Base-by-base conservation (phyloP, 371 early-diverging fungal genomes). In the Rhizopus stolonifer region DNA sequence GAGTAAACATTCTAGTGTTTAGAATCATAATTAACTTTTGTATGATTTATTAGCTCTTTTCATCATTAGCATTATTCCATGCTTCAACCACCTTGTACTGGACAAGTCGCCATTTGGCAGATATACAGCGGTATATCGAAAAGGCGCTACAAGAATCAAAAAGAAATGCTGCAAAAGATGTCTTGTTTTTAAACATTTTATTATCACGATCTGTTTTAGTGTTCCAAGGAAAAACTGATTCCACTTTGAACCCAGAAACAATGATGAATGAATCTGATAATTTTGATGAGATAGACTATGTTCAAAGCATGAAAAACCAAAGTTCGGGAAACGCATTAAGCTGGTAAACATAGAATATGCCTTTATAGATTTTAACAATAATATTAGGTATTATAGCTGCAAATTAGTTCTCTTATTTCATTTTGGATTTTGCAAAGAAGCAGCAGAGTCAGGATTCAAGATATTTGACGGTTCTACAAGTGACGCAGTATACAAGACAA, bases 361-460 rank as follows among this genome's bases (percentile, higher is more conserved):
- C 15, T 38, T 2, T 4, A 9, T 21, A 24, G 24, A 32, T 13
- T 19, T 18, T 17, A 24, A 15, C 13, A 2, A 2, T 31, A 29
- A 13, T 29, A 11, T 13, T 45, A 58, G 63, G 56, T 67, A 73
- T 40, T 69, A 67, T 34, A 60, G 70, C 21, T 61, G 70, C 42
- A 72, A 76, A 33, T 66, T 76, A 43, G 54, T 76, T 24, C 39
- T 69, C 2, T 42, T 76, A n/a, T 65, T 68, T n/a, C 77, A 72
- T 51, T 76, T 68, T 50, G 73, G 73, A 6, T 66, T 58, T 42
- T 56, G 49, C 18, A 44, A 63, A 22, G 73, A 65, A 46, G 77
- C 77, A 14, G 64, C 65, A 10, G 60, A 61, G 17, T 32, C 68
- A 14, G 77, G 77, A 22, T 67, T 67, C 23, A 64, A 69, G 18